Percentiles rank a stretch among this genome's conserved stretches.
phyloP scores from a whole-genome alignment of 305 asterid species.

The Solanum chacoense region DNA sequence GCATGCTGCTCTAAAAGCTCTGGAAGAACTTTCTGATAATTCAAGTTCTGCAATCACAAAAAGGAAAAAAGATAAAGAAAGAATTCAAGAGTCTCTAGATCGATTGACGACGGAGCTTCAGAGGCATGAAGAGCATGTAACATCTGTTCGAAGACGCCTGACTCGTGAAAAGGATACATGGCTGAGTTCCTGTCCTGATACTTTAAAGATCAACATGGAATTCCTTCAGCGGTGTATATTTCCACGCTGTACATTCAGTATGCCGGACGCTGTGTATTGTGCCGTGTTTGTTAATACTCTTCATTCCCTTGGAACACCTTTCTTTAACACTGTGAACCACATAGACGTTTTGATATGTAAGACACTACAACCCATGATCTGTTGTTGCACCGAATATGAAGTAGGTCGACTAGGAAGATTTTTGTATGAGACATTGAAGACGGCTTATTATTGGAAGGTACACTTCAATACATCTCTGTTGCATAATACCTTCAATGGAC shows the following conservation, averaged over 20 bases:
- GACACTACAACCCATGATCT: constrained; percentile 98
- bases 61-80: constrained; percentile 96
- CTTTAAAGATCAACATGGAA: constrained; percentile 96
- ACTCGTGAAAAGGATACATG: constrained; percentile 92
- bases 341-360: constrained; percentile 96
- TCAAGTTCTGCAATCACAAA: constrained; percentile 98
- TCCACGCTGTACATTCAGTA: constrained; percentile 98
- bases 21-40: constrained; percentile 93
- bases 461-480: neutral
- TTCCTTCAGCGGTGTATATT: constrained; percentile 97
- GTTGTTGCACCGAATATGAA: constrained; percentile 99
- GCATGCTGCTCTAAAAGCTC: constrained; percentile 88
- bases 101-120: constrained; percentile 73
- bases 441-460: constrained; percentile 99
- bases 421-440: constrained; percentile 84
- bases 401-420: constrained; percentile 96
- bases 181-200: constrained; percentile 99
- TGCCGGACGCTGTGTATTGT: constrained; percentile 98
- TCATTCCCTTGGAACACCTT: constrained; percentile 97
- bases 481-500: neutral
- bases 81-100: constrained; percentile 97
- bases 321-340: constrained; percentile 98
- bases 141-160: constrained; percentile 87
- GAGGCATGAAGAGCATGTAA: constrained; percentile 93
- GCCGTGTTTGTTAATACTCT: constrained; percentile 90